Percentiles rank a stretch among this genome's conserved stretches.
These are phyloP conservation scores for Paramecium pentaurelia DNA, from an alignment of 73 alveolate species.

Conservation along the genomic window DNA sequence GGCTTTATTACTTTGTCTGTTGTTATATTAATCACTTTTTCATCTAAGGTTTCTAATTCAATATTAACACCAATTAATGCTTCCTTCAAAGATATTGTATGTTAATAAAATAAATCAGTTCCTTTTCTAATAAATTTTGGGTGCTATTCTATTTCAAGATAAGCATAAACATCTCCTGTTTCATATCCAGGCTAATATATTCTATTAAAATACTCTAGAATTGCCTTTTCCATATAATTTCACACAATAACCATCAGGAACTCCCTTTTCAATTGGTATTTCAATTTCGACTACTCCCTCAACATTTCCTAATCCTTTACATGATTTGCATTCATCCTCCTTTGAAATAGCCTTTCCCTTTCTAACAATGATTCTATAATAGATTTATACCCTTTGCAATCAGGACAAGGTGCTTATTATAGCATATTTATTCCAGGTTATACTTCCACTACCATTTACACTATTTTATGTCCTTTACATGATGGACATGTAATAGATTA, in stretches of 20 bases:
- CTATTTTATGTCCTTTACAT: neutral
- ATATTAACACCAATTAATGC: neutral
- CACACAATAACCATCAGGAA: neutral
- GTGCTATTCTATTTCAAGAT: neutral
- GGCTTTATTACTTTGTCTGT: neutral
- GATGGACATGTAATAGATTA: neutral
- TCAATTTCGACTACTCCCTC: neutral
- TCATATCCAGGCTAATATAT: neutral
- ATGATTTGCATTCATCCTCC: neutral
- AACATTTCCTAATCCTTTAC: neutral
- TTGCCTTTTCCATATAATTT: slow-evolving; percentile 10
- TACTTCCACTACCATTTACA: neutral
- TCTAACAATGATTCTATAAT: neutral
- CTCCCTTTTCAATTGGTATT: slow-evolving; percentile 15
- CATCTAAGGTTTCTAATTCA: neutral
- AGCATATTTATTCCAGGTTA: neutral
- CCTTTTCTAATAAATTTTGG: neutral
- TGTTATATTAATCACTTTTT: neutral
- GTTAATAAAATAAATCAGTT: neutral
- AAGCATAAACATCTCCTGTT: neutral
- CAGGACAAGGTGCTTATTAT: neutral
- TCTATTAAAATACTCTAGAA: neutral
- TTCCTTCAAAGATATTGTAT: neutral
- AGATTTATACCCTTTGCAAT: neutral
- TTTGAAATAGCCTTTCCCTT: neutral